Evolutionary conservation across 1,139 yeast genomes (phyloP).

Genomic region (Pichia sp.): DNA sequence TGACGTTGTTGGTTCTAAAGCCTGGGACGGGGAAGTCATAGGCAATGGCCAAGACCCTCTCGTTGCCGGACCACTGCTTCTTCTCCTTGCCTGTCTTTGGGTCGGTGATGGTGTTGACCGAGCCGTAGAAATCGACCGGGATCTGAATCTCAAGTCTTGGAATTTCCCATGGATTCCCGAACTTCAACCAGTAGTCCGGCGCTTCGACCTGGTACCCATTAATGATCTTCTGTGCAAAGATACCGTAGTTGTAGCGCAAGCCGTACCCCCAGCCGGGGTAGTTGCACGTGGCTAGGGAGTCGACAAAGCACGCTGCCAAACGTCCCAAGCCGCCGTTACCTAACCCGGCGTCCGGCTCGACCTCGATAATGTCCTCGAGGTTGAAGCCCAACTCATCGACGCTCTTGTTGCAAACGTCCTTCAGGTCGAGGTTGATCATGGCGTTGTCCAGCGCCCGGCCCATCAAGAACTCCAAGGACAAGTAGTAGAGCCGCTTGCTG

Average conservation of each 20-base stretch:
- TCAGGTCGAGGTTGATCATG: slow-evolving; percentile 64
- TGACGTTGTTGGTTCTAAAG: slow-evolving; percentile 75
- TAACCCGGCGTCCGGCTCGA: slow-evolving; percentile 91
- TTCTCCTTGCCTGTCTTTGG: slow-evolving; percentile 45
- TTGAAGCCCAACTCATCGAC: slow-evolving; percentile 78
- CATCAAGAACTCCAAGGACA: slow-evolving; percentile 87
- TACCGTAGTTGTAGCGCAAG: slow-evolving; percentile 87
- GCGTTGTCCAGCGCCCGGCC: slow-evolving; percentile 96
- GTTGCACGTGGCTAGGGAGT: slow-evolving; percentile 79
- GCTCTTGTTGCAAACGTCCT: slow-evolving; percentile 43
- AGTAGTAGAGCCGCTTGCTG: slow-evolving; percentile 81
- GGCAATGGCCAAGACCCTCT: slow-evolving; percentile 86
- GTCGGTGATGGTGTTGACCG: slow-evolving; percentile 51
- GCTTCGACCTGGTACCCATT: slow-evolving; percentile 95
- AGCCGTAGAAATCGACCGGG: slow-evolving; percentile 90
- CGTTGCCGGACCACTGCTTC: slow-evolving; percentile 83
- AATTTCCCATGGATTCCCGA: slow-evolving; percentile 90
- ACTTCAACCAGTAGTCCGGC: slow-evolving; percentile 91
- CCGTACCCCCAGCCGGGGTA: slow-evolving; percentile 98
- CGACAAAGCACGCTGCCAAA: slow-evolving; percentile 91
- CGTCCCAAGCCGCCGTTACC: slow-evolving; percentile 97
- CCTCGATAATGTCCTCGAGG: slow-evolving; percentile 76
- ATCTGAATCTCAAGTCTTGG: slow-evolving; percentile 82
- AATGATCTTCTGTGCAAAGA: slow-evolving; percentile 82
- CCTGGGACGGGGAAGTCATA: slow-evolving; percentile 95